phyloP scores from a whole-genome alignment of 106 monocot species.

The Agapanthus africanus region DNA sequence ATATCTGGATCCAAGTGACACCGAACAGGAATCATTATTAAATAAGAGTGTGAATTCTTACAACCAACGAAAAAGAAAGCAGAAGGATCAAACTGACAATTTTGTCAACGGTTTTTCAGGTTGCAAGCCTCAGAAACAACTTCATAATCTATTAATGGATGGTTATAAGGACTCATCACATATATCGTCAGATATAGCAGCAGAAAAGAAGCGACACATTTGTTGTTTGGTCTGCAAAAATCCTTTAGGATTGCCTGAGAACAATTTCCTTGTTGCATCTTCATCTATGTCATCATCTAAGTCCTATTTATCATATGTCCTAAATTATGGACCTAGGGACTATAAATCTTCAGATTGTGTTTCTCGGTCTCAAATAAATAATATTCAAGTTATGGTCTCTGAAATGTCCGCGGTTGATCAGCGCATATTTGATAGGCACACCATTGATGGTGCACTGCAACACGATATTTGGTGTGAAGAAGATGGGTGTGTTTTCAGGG shows the following conservation, averaged over 20 bases:
- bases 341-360: conserved; percentile 7
- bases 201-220: conserved; percentile 31
- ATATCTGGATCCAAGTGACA: neutral
- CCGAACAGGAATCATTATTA: conserved; percentile 40
- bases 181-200: conserved; percentile 6
- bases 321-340: conserved; percentile 29
- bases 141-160: neutral
- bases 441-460: conserved; percentile 7
- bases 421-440: conserved; percentile 16
- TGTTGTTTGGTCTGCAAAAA: conserved; percentile 57
- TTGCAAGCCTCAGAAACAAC: neutral
- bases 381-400: conserved; percentile 26
- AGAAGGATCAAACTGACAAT: no score
- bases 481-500: conserved; percentile 87
- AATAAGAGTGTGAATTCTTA: conserved; percentile 63
- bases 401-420: conserved; percentile 34
- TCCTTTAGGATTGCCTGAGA: conserved; percentile 42
- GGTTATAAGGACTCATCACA: conserved; percentile 1
- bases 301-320: conserved; percentile 33
- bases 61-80: conserved; percentile 56
- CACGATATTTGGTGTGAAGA: conserved; percentile 60
- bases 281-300: conserved; percentile 42
- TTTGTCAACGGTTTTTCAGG: neutral
- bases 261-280: conserved; percentile 50
- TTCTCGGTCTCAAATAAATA: conserved; percentile 7